Percentiles rank a stretch among this genome's conserved stretches.
Evolutionary conservation across 208 protist species (phyloP).

Genomic region (Leishmania turanica): DNA sequence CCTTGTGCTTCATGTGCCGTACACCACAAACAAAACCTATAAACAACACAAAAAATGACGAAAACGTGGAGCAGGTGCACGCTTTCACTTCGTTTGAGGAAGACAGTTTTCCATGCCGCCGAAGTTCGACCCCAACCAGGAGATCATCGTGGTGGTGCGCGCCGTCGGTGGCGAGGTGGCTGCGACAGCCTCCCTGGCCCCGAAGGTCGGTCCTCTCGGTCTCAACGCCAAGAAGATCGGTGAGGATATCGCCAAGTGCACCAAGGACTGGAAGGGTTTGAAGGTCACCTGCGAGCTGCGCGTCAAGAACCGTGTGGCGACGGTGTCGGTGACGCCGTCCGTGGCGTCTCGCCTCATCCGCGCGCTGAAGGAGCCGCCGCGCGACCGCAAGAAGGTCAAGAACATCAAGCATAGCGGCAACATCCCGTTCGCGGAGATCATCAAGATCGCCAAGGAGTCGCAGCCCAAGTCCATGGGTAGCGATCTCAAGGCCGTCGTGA

Average conservation of each 20-base stretch:
- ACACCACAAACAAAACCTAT: not conserved
- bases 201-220: constrained; percentile 99
- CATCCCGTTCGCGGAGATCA: constrained; percentile 97
- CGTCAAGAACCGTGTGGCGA: constrained; percentile 99
- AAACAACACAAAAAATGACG: not conserved
- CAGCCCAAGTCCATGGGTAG: constrained; percentile 95
- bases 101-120: constrained; percentile 93
- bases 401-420: constrained; percentile 99
- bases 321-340: constrained; percentile 96
- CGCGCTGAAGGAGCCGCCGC: constrained; percentile 99
- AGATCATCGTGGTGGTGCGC: constrained; percentile 96
- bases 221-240: constrained; percentile 99
- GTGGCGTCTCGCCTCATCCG: constrained; percentile 98
- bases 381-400: constrained; percentile 99
- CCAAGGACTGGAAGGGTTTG: constrained; percentile 99
- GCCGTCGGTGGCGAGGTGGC: constrained; percentile 98
- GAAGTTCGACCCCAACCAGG: constrained; percentile 98
- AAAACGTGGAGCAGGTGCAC: not conserved
- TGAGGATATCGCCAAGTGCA: constrained; percentile 99
- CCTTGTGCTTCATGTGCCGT: not conserved
- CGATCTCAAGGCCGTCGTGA: constrained; percentile 95
- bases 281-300: constrained; percentile 98
- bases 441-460: constrained; percentile 97
- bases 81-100: constrained; percentile 48
- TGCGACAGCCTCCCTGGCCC: constrained; percentile 97